These are phyloP conservation scores for Piper longum DNA, from an alignment of 164 flowering plant genomes.

Conservation along the genomic window DNA sequence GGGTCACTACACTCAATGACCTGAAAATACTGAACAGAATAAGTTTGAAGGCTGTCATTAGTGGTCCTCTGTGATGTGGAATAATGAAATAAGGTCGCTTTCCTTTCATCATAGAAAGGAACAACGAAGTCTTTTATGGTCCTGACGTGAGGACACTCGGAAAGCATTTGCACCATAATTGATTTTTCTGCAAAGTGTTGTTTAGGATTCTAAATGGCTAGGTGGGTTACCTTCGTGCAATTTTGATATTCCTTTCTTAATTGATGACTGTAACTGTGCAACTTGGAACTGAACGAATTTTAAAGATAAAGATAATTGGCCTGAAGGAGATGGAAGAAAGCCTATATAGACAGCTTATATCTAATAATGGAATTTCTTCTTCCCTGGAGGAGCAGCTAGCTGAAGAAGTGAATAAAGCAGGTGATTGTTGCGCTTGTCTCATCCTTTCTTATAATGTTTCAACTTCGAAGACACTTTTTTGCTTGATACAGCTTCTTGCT, in stretches of 20 bases:
- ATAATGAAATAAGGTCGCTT: too few species aligned
- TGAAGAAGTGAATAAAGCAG: constrained; percentile 71
- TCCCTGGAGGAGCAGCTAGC: constrained; percentile 64
- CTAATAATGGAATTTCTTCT: constrained; percentile 39
- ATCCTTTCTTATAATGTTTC: constrained; percentile 2
- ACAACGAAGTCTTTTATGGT: too few species aligned
- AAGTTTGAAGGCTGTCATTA: too few species aligned
- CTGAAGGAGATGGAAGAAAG: constrained; percentile 59
- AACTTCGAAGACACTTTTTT: background rate
- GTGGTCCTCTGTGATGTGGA: background rate
- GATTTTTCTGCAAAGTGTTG: too few species aligned
- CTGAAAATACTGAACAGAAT: background rate
- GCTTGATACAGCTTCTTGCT: constrained; percentile 55
- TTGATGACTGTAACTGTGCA: constrained; percentile 37
- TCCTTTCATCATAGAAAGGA: too few species aligned
- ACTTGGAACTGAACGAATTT: constrained; percentile 60
- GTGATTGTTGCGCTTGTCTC: constrained; percentile 17
- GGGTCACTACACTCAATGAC: background rate
- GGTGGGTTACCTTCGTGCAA: too few species aligned
- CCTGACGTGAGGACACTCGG: too few species aligned
- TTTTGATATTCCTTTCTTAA: constrained; percentile 3
- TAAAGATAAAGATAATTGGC: constrained; percentile 61
- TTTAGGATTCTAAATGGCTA: too few species aligned
- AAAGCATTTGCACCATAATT: too few species aligned
- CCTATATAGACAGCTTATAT: constrained; percentile 60